These are phyloP conservation scores for Citrus sp. DNA, from an alignment of 345 rosid species.

Conservation along the genomic window DNA sequence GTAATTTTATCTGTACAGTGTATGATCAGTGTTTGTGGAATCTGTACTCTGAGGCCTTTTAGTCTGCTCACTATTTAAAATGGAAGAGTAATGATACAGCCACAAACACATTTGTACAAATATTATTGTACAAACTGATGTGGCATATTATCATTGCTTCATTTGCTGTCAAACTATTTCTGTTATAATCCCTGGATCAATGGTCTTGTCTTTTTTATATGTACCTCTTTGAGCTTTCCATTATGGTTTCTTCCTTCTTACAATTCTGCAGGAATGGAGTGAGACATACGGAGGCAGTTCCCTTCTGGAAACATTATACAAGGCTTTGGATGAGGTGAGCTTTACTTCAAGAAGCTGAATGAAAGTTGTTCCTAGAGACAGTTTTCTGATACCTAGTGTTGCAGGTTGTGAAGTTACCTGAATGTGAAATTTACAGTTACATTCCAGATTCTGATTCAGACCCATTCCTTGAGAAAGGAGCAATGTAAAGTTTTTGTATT, in stretches of 20 bases:
- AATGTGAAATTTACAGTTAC: slow-evolving; percentile 89
- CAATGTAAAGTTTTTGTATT: slow-evolving; percentile 48
- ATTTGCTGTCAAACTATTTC: background rate
- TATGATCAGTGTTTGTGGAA: background rate
- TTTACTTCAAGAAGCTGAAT: slow-evolving; percentile 7
- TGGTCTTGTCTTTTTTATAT: background rate
- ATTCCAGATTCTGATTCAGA: slow-evolving; percentile 78
- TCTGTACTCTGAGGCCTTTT: background rate
- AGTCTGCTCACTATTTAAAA: background rate
- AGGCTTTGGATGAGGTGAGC: slow-evolving; percentile 93
- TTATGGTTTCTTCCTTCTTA: background rate
- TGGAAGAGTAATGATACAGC: background rate
- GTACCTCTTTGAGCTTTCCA: background rate
- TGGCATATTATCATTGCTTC: too few relatives aligned
- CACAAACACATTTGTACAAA: too few relatives aligned
- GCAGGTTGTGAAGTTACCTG: slow-evolving; percentile 86
- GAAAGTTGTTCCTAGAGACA: slow-evolving; percentile 7
- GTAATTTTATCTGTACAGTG: background rate
- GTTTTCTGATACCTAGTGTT: slow-evolving; percentile 17
- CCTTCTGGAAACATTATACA: slow-evolving; percentile 65
- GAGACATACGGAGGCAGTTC: slow-evolving; percentile 68
- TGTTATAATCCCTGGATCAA: background rate
- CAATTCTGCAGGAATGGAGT: slow-evolving; percentile 60
- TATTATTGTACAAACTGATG: too few relatives aligned
- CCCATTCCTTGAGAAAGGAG: slow-evolving; percentile 79